phyloP scores from a whole-genome alignment of 805 yeast genomes.

The Soucietia sequanensis region DNA sequence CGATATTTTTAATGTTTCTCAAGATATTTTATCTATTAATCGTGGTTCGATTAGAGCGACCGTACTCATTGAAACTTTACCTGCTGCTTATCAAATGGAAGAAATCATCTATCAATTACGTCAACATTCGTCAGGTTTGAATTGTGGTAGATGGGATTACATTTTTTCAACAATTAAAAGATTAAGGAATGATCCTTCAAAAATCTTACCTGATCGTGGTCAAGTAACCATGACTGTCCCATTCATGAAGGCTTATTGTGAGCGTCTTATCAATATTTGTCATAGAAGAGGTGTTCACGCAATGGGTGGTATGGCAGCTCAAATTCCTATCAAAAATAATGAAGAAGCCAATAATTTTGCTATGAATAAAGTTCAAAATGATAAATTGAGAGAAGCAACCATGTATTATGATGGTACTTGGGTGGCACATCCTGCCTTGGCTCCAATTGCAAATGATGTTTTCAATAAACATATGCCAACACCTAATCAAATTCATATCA shows the following conservation, averaged over 20 bases:
- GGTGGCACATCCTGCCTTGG: conserved; percentile 22
- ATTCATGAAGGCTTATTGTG: conserved; percentile 19
- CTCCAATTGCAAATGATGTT: conserved; percentile 16
- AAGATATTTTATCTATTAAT: conserved; percentile 14
- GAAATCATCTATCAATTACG: conserved; percentile 20
- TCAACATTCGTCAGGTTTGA: conserved; percentile 17
- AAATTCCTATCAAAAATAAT: conserved; percentile 21
- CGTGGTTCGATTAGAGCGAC: conserved; percentile 22
- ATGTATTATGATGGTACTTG: conserved; percentile 22
- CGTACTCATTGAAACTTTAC: conserved; percentile 19
- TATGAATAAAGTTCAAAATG: conserved; percentile 15
- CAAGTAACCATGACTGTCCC: conserved; percentile 20
- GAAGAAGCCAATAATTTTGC: conserved; percentile 13
- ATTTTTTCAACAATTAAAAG: conserved; percentile 19
- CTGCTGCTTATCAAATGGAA: conserved; percentile 24
- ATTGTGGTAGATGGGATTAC: conserved; percentile 25
- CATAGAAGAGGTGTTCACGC: conserved; percentile 23
- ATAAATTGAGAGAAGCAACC: conserved; percentile 19
- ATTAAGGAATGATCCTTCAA: conserved; percentile 14
- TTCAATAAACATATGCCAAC: conserved; percentile 20
- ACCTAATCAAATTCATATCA: conserved; percentile 18
- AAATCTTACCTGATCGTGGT: conserved; percentile 18
- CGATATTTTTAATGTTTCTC: conserved; percentile 18
- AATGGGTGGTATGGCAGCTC: conserved; percentile 26
- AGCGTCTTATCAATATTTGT: conserved; percentile 16